Base-by-base conservation (phyloP, 306 rosid species). In the Rosa multiflora region DNA sequence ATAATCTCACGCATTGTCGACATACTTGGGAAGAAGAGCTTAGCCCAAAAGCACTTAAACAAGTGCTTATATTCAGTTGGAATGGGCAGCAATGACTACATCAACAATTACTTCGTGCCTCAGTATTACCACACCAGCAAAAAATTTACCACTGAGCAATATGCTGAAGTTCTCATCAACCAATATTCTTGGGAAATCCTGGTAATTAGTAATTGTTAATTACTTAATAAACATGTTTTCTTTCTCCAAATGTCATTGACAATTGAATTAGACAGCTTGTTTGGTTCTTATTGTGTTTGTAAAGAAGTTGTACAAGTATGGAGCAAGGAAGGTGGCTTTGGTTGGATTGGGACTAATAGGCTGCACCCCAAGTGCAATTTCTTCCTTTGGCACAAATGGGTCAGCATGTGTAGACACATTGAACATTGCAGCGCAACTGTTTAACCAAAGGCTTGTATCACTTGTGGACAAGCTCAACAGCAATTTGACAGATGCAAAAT, bases 21-120 rank as follows among this genome's bases (percentile, higher is more conserved):
- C 11, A 70, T 76, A 70, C 73, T 88, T 13, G 69, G 85, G 66
- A 48, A 40, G 10, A 10, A 3, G 39, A 63, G 79, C 0, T 10
- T 73, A 59, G 85, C 83, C 0, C 21, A 46, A 20, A 0, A 37
- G 11, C 76, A 76, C 70, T 83, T 91, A 1, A 78, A 82, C 8
- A 74, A 79, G 61, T 89, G 96, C 49, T 42, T 91, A 62, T 91
- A 89, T 79, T 82, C 83, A 35, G 74, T 85, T 55, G 86, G 70
- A 58, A 62, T 82, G 55, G 82, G 82, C 15, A 78, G 64, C 53
- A 82, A 82, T 12, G 85, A 82, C 76, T 82, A 73, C 72, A 55
- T 73, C 1, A 78, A 78, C 76, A 82, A 78, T 56, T 82, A 82
- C 74, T 78, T 78, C 72, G 0, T 72, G 79, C 82, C 79, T 14